Conservation (phyloP, 2,329 filamentous ascomycete genomes). For the Pezicula rhizophila region DNA sequence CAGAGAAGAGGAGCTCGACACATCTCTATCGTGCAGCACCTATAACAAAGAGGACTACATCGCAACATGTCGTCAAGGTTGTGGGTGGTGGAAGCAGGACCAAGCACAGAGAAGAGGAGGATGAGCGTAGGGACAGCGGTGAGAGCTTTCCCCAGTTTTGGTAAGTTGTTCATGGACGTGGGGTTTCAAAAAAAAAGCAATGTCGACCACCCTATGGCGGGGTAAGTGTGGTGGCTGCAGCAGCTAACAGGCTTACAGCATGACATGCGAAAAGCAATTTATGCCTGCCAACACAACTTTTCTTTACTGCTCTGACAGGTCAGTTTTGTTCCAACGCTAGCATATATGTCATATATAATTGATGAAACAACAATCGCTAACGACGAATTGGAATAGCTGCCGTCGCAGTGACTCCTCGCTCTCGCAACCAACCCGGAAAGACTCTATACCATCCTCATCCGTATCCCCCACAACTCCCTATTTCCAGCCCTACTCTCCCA, state of each 20-base stretch:
- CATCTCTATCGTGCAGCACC: conserved; percentile 11
- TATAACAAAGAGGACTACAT: conserved; percentile 12
- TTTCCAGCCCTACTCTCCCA: conserved; percentile 35
- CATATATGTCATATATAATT: conserved; percentile 3
- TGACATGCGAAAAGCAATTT: conserved; percentile 64
- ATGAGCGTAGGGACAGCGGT: conserved; percentile 38
- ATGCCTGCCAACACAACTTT: conserved; percentile 49
- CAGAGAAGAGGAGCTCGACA: conserved; percentile 15
- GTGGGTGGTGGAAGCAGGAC: conserved; percentile 6
- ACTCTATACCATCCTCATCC: conserved; percentile 14
- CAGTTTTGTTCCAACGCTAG: conserved; percentile 29
- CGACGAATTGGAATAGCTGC: conserved; percentile 13
- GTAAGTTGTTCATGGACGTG: conserved; percentile 36
- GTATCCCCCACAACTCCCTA: conserved; percentile 29
- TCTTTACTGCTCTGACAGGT: conserved; percentile 60
- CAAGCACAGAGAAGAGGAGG: conserved; percentile 15
- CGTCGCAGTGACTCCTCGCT: conserved; percentile 20
- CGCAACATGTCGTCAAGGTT: conserved; percentile 15
- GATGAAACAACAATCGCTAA: conserved; percentile 15
- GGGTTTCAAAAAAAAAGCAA: conserved; percentile 9
- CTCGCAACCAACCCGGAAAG: conserved; percentile 9
- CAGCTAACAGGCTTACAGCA: conserved; percentile 38
- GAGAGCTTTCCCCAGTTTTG: conserved; percentile 62
- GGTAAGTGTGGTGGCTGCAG: conserved; percentile 8
- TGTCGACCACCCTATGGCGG: neutral